These are phyloP conservation scores for Bonia amplexicaulis DNA, from an alignment of 176 grass and related monocot species.

Conservation along the genomic window DNA sequence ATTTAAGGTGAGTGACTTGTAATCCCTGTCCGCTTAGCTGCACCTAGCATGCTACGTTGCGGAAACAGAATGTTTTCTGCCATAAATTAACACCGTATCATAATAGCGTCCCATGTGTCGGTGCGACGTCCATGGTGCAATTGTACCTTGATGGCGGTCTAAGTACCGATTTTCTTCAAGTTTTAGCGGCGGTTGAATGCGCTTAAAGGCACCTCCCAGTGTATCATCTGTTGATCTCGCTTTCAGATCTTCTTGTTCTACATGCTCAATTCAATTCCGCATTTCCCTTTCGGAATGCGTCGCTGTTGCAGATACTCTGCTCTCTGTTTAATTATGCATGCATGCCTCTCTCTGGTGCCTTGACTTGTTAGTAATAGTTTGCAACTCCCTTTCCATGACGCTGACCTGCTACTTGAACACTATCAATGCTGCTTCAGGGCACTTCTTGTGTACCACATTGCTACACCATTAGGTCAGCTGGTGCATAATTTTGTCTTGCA, in stretches of 20 bases:
- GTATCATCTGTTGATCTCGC: conserved; percentile 16
- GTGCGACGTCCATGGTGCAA: background rate
- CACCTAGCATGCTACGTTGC: background rate
- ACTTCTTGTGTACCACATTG: conserved; percentile 24
- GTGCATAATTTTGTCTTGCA: background rate
- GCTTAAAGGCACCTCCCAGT: conserved; percentile 27
- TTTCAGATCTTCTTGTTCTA: conserved; percentile 19
- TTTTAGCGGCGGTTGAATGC: conserved; percentile 18
- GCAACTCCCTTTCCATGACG: conserved; percentile 21
- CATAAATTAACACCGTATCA: background rate
- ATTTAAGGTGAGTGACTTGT: background rate
- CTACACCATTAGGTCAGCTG: conserved; percentile 16
- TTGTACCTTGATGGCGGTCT: background rate
- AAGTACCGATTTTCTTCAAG: conserved; percentile 4
- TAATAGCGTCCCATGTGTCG: conserved; percentile 2
- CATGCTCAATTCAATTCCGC: background rate
- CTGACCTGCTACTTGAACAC: conserved; percentile 32
- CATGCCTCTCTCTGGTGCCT: conserved; percentile 26
- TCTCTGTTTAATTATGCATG: conserved; percentile 12
- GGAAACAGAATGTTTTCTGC: background rate
- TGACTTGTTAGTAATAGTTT: conserved; percentile 38
- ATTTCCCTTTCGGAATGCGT: background rate
- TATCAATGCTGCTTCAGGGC: conserved; percentile 26
- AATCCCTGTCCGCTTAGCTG: background rate
- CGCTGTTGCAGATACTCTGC: conserved; percentile 6